Percentiles rank a stretch among this genome's conserved stretches.
These are phyloP conservation scores for Cruciata laevipes DNA, from an alignment of 257 asterid species.

Conservation along the genomic window DNA sequence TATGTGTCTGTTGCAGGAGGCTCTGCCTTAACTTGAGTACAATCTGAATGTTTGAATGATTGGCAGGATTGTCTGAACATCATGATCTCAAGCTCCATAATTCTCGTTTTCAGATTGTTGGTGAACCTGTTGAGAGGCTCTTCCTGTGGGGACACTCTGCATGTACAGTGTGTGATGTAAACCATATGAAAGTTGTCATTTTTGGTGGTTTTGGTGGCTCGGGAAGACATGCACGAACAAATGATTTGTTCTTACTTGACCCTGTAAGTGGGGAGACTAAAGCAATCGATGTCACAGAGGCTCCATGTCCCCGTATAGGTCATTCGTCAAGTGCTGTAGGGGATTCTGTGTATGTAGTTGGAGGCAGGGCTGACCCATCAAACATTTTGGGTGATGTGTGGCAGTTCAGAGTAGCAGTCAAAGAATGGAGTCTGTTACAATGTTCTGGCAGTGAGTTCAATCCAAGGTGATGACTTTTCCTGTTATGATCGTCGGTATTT, in stretches of 20 bases:
- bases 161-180: conserved; percentile 32
- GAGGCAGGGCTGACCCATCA: conserved; percentile 90
- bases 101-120: conserved; percentile 35
- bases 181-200: conserved; percentile 44
- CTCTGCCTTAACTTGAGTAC: conserved; percentile 59
- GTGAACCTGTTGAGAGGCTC: conserved; percentile 81
- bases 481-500: background rate
- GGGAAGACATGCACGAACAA: conserved; percentile 86
- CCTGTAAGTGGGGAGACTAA: conserved; percentile 42
- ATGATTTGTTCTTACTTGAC: conserved; percentile 60
- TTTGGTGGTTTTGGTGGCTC: conserved; percentile 98
- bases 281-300: conserved; percentile 36
- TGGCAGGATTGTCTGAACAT: conserved; percentile 64
- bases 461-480: conserved; percentile 53
- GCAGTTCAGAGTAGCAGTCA: conserved; percentile 40
- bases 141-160: conserved; percentile 94
- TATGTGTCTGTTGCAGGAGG: conserved; percentile 57
- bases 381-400: conserved; percentile 81
- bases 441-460: conserved; percentile 60
- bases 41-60: conserved; percentile 75
- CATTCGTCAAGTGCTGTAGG: conserved; percentile 65
- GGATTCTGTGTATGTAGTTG: conserved; percentile 61
- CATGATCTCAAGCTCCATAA: conserved; percentile 34
- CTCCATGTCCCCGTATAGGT: conserved; percentile 87
- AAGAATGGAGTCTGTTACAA: conserved; percentile 59